These are phyloP conservation scores for Lactarius indigo DNA, from an alignment of 768 basidiomycete species.

Conservation along the genomic window DNA sequence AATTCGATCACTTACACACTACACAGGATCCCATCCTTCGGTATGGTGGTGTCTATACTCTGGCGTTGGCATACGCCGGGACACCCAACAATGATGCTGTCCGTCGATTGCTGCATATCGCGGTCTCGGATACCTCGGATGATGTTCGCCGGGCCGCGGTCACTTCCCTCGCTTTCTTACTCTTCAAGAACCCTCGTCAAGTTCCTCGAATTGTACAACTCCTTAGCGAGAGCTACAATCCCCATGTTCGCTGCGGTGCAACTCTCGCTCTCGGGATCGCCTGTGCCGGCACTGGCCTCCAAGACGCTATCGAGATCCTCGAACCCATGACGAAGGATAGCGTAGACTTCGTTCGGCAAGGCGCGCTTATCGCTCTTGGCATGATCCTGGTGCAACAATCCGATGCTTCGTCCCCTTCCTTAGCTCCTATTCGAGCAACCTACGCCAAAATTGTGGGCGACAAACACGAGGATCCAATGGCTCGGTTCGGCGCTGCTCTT, in stretches of 20 bases:
- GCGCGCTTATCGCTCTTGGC: conserved; percentile 90
- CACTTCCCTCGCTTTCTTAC: conserved; percentile 89
- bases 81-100: conserved; percentile 94
- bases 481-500: conserved; percentile 93
- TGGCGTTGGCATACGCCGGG: conserved; percentile 95
- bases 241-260: conserved; percentile 95
- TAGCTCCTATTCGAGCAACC: conserved; percentile 74
- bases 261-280: conserved; percentile 95
- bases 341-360: conserved; percentile 97
- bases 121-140: conserved; percentile 97
- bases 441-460: conserved; percentile 89
- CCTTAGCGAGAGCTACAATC: conserved; percentile 97
- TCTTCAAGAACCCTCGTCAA: conserved; percentile 95
- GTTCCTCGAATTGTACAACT: conserved; percentile 97
- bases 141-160: conserved; percentile 97
- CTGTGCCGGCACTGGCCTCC: conserved; percentile 94
- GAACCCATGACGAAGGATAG: conserved; percentile 99
- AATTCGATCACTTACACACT: conserved; percentile 9
- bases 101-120: conserved; percentile 87
- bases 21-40: conserved; percentile 90
- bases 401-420: conserved; percentile 81
- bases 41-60: conserved; percentile 96
- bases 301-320: conserved; percentile 94
- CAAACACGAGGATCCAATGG: conserved; percentile 99
- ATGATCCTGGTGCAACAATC: conserved; percentile 98